These are phyloP conservation scores for Podospora bellae-mahoneyi DNA, from an alignment of 495 filamentous ascomycete genomes.

Conservation along the genomic window DNA sequence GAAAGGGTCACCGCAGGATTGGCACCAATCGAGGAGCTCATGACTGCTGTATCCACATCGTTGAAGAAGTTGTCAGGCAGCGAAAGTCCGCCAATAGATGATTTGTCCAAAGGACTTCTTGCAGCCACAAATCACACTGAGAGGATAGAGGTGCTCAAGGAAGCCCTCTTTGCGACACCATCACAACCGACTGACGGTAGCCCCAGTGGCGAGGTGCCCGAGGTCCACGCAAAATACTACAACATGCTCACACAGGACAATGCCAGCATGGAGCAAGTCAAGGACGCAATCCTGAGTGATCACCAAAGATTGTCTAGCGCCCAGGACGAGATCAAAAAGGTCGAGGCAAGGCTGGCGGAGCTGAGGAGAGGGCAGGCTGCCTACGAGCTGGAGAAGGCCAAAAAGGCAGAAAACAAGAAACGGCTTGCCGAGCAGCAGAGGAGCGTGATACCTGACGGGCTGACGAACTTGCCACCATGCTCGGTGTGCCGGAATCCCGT, in stretches of 20 bases:
- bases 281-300: slow-evolving; percentile 38
- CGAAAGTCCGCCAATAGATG: slow-evolving; percentile 7
- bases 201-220: slow-evolving; percentile 16
- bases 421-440: slow-evolving; percentile 23
- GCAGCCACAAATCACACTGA: slow-evolving; percentile 20
- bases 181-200: slow-evolving; percentile 13
- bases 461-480: slow-evolving; percentile 39
- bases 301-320: slow-evolving; percentile 32
- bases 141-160: slow-evolving; percentile 30
- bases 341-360: slow-evolving; percentile 40
- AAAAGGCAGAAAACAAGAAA: slow-evolving; percentile 34
- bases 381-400: slow-evolving; percentile 40
- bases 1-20: not conserved
- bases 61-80: not conserved
- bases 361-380: slow-evolving; percentile 43
- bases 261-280: slow-evolving; percentile 35
- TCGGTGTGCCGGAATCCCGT: slow-evolving; percentile 34
- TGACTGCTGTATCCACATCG: slow-evolving; percentile 19
- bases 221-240: slow-evolving; percentile 37
- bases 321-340: slow-evolving; percentile 34
- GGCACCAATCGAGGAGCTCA: slow-evolving; percentile 21
- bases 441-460: slow-evolving; percentile 26
- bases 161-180: slow-evolving; percentile 33
- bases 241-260: slow-evolving; percentile 35
- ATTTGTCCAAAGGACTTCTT: slow-evolving; percentile 24